Evolutionary conservation across 2,329 filamentous ascomycete genomes (phyloP).

Genomic region (Fusarium napiforme): DNA sequence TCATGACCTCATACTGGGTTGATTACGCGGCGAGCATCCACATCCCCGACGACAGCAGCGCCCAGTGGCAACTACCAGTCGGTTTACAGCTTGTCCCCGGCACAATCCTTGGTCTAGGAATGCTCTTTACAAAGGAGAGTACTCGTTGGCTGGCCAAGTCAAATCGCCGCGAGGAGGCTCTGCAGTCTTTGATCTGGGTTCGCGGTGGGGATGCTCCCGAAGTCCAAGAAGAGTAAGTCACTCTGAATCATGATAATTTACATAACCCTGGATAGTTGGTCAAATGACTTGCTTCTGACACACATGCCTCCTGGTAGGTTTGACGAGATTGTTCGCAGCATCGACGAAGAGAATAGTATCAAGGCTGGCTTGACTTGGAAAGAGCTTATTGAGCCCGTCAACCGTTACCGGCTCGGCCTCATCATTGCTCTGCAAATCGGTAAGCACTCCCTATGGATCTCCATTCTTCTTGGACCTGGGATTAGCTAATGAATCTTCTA

Average conservation of each 20-base stretch:
- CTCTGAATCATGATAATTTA: no score
- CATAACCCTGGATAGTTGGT: no score
- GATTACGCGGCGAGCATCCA: neutral
- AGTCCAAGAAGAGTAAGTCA: neutral
- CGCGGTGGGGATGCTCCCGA: neutral
- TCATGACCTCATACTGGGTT: neutral
- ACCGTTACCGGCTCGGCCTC: neutral
- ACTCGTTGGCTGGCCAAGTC: neutral
- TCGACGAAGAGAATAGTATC: neutral
- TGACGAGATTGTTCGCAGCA: neutral
- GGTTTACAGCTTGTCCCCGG: neutral
- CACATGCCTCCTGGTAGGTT: neutral
- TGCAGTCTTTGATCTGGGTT: neutral
- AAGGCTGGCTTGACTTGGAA: neutral
- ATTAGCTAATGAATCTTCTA: neutral
- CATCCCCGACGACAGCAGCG: neutral
- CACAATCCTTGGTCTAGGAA: neutral
- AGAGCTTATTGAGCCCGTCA: neutral
- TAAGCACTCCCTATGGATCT: neutral
- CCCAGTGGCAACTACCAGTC: neutral
- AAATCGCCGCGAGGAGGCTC: neutral
- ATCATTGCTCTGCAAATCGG: neutral
- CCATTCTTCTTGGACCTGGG: fast-evolving
- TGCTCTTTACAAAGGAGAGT: neutral
- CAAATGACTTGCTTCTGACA: neutral